These are phyloP conservation scores for Paraphoma chrysanthemicola DNA, from an alignment of 2,329 filamentous ascomycete genomes.

Conservation along the genomic window DNA sequence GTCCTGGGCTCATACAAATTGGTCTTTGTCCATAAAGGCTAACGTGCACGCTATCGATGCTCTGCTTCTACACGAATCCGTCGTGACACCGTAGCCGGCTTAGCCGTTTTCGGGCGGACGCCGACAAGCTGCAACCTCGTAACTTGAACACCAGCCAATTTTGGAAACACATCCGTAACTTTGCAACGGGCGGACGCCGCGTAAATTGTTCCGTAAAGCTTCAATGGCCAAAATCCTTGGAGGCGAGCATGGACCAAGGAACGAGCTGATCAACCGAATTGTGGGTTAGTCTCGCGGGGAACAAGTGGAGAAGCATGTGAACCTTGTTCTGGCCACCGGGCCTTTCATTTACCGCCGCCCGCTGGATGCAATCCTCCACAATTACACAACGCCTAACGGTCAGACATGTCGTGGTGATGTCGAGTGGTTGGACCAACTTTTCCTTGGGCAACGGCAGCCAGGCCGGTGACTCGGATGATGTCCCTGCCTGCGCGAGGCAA, in stretches of 20 bases:
- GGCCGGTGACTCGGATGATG: constrained; percentile 34
- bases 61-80: too few relatives aligned
- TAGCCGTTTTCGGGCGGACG: too few relatives aligned
- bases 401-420: constrained; percentile 37
- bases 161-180: constrained; percentile 1
- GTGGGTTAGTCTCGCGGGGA: constrained; percentile 29
- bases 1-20: too few relatives aligned
- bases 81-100: too few relatives aligned
- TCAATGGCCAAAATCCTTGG: not conserved
- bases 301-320: constrained; percentile 26
- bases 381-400: constrained; percentile 20
- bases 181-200: not conserved
- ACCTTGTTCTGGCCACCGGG: constrained; percentile 1
- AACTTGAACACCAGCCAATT: not conserved
- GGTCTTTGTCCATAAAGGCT: too few relatives aligned
- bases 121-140: not conserved
- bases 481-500: not conserved
- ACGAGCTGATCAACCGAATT: constrained; percentile 24
- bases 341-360: constrained; percentile 29
- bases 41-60: too few relatives aligned
- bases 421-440: constrained; percentile 42
- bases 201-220: not conserved
- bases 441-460: constrained; percentile 33
- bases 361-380: constrained; percentile 28
- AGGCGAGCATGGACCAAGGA: not conserved